Evolutionary conservation across 2,329 filamentous ascomycete genomes (phyloP).

Genomic region (Pestalotiopsis sp.): DNA sequence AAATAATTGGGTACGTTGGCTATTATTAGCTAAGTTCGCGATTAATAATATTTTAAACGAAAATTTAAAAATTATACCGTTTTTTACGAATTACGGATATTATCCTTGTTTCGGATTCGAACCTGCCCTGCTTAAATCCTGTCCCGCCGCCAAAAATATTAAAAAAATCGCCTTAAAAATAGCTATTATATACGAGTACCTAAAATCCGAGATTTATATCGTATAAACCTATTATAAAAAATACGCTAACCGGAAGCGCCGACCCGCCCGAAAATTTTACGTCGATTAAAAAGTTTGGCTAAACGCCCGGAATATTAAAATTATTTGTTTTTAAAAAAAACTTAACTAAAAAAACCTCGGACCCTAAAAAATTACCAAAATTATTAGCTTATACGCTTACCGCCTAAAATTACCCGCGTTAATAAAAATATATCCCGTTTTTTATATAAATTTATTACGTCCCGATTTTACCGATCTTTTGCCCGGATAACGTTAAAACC

Average conservation of each 20-base stretch:
- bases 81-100: background rate
- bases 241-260: background rate
- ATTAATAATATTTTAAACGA: background rate
- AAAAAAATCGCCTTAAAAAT: background rate
- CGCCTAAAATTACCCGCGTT: background rate
- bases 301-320: background rate
- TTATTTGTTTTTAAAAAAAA: background rate
- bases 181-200: background rate
- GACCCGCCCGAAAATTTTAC: background rate
- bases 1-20: background rate
- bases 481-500: background rate
- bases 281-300: background rate
- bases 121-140: accelerated
- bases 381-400: background rate
- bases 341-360: background rate
- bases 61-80: background rate
- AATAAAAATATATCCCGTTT: background rate
- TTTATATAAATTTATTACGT: background rate
- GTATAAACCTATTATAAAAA: background rate
- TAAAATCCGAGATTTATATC: too few species aligned
- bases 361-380: background rate
- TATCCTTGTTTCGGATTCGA: background rate
- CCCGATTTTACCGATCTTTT: background rate
- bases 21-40: background rate
- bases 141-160: background rate